Conservation (phyloP, 164 flowering plant species). For the Amborella trichopoda region DNA sequence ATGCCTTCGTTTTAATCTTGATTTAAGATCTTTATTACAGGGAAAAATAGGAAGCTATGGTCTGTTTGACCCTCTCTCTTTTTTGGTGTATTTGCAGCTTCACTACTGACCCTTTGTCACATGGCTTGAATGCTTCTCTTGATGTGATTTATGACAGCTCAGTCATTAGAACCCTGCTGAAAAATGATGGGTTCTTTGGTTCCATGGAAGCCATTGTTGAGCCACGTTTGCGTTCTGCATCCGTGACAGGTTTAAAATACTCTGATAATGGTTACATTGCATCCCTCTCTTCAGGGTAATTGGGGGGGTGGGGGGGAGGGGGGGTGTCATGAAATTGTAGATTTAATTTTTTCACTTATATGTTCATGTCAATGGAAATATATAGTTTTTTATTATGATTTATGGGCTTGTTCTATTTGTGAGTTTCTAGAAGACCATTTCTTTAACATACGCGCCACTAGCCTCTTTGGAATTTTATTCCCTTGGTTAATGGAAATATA, state of each 20-base stretch:
- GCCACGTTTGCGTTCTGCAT: slow-evolving; percentile 31
- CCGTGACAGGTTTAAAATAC: slow-evolving; percentile 57
- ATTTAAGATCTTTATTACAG: not conserved
- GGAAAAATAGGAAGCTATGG: not conserved
- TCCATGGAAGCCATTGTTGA: slow-evolving; percentile 29
- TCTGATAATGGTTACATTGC: slow-evolving; percentile 47
- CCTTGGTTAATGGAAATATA: too few species aligned
- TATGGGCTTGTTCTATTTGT: too few species aligned
- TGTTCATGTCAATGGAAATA: too few species aligned
- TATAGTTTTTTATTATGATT: too few species aligned
- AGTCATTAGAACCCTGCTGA: slow-evolving; percentile 12
- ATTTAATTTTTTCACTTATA: too few species aligned
- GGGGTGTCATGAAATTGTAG: too few species aligned
- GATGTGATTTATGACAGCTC: slow-evolving; percentile 19
- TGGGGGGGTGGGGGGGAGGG: too few species aligned
- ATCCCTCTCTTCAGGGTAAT: too few species aligned
- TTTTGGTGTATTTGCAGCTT: slow-evolving; percentile 45
- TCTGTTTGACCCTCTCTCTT: not conserved
- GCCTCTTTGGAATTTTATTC: too few species aligned
- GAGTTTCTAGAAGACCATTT: too few species aligned
- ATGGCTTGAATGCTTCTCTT: slow-evolving; percentile 71
- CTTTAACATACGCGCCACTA: too few species aligned
- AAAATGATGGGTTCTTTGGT: slow-evolving; percentile 20
- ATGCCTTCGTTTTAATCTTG: slow-evolving; percentile 2
- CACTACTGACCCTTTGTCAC: slow-evolving; percentile 42